Base-by-base conservation (phyloP, 2,329 filamentous ascomycete species). In the Cordyceps sp. region DNA sequence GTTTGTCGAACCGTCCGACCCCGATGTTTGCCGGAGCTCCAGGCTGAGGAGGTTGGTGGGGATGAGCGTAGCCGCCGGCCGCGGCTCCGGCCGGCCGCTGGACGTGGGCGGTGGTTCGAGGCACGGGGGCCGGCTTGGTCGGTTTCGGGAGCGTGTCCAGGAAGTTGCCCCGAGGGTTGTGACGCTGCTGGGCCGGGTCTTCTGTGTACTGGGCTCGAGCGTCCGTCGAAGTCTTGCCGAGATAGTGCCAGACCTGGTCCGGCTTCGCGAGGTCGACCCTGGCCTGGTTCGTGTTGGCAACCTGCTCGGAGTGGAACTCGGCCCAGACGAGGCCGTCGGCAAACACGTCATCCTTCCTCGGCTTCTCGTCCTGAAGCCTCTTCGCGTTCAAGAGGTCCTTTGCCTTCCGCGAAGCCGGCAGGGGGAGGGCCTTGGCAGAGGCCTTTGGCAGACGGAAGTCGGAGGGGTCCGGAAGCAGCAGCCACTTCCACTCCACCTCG, bases 131-230 rank as follows among this genome's bases (percentile, higher is more conserved):
- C 17, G 56, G 52, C 38, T 57, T 62, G 4, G 51, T 44, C 5
- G 64, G 61, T 41, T 70, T 71, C 32, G 61, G 72, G 32, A 84
- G 59, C 3, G 77, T 75, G 29, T 83, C 77, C 48, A 85, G 53
- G 52, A 78, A 86, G 48, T 78, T 80, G 41, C 73, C 75, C 54
- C 69, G 76, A 3, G 65, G 58, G 37, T 83, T 82, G 52, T 83
- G 66, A 29, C 59, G 59, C n/a, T 55, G 64, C 10, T 54, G 63
- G 8, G 46, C 39, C 27, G 68, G 71, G 54, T 93, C 75, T 45
- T 90, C 81, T 5, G 86, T 93, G 55, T 90, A 98, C 50, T 92
- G 84, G 18, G 85, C 78, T 52, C 78, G 85, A 33, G 84, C 80
- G 47, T 96, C 88, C 6, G 88, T 94, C 16, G 88, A 96, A 15